Evolutionary conservation across 2,329 filamentous ascomycete species (phyloP).

Genomic region (Helotiales sp.): DNA sequence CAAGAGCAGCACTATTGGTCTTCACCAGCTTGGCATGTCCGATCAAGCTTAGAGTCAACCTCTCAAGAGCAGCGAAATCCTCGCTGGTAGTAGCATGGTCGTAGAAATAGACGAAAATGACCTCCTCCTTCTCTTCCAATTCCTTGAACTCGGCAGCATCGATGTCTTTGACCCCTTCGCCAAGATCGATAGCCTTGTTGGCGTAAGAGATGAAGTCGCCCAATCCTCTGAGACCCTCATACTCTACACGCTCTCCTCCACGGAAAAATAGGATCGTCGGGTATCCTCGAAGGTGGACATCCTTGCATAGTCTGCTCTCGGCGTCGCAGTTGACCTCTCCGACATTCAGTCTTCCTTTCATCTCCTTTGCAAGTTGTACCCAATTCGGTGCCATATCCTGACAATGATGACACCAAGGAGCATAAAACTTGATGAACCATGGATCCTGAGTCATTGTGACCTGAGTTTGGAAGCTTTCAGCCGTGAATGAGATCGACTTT

Average conservation of each 20-base stretch:
- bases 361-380: slow-evolving; percentile 85
- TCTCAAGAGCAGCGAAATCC: slow-evolving; percentile 86
- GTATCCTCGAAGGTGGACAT: slow-evolving; percentile 75
- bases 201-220: slow-evolving; percentile 88
- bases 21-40: slow-evolving; percentile 92
- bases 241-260: slow-evolving; percentile 88
- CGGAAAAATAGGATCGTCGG: slow-evolving; percentile 93
- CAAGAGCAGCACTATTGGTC: slow-evolving; percentile 75
- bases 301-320: slow-evolving; percentile 87
- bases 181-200: slow-evolving; percentile 79
- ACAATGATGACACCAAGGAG: slow-evolving; percentile 96
- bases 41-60: slow-evolving; percentile 82
- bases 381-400: slow-evolving; percentile 89
- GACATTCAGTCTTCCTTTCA: slow-evolving; percentile 86
- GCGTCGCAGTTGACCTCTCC: slow-evolving; percentile 95
- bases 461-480: slow-evolving; percentile 80
- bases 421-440: slow-evolving; percentile 99
- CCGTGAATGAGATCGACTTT: slow-evolving; percentile 71
- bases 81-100: slow-evolving; percentile 92
- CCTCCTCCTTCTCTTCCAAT: slow-evolving; percentile 89
- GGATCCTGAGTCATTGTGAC: slow-evolving; percentile 87
- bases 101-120: slow-evolving; percentile 97
- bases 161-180: slow-evolving; percentile 77
- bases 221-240: slow-evolving; percentile 85
- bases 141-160: slow-evolving; percentile 74